Evolutionary conservation across 1,139 yeast genomes (phyloP).

Genomic region (Pichia sp.): DNA sequence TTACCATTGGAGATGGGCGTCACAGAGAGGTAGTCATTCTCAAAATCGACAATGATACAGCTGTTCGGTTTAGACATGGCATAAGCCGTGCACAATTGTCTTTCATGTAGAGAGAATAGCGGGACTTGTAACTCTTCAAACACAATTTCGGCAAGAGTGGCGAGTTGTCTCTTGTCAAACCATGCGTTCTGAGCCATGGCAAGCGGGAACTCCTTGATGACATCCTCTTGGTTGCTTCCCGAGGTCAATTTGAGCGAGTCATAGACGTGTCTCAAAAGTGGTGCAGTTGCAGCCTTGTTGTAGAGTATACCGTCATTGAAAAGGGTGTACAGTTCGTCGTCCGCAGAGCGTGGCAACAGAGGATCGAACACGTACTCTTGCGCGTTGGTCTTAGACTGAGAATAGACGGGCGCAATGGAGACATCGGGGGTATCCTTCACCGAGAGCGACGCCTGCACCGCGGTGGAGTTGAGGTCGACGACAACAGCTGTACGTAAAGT

Average conservation of each 20-base stretch:
- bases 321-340: constrained; percentile 42
- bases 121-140: constrained; percentile 63
- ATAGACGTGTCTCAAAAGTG: constrained; percentile 56
- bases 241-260: constrained; percentile 36
- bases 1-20: constrained; percentile 71
- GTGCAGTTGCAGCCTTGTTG: constrained; percentile 54
- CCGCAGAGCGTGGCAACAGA: constrained; percentile 1
- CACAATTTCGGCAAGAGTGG: constrained; percentile 51
- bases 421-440: constrained; percentile 57
- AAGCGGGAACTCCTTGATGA: constrained; percentile 50
- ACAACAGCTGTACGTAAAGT: constrained; percentile 60
- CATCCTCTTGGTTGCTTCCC: too few species aligned
- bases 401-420: constrained; percentile 51
- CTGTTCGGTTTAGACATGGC: constrained; percentile 57
- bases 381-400: constrained; percentile 12
- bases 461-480: constrained; percentile 59
- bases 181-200: constrained; percentile 60
- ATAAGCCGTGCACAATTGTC: constrained; percentile 63
- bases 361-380: constrained; percentile 13
- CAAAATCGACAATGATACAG: constrained; percentile 64
- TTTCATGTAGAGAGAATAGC: constrained; percentile 57
- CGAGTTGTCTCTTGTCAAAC: constrained; percentile 48
- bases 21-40: constrained; percentile 52
- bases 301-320: constrained; percentile 60
- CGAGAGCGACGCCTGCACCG: constrained; percentile 67